These are phyloP conservation scores for Saccharum officinarum DNA, from an alignment of 176 grass and related monocot genomes.

Conservation along the genomic window DNA sequence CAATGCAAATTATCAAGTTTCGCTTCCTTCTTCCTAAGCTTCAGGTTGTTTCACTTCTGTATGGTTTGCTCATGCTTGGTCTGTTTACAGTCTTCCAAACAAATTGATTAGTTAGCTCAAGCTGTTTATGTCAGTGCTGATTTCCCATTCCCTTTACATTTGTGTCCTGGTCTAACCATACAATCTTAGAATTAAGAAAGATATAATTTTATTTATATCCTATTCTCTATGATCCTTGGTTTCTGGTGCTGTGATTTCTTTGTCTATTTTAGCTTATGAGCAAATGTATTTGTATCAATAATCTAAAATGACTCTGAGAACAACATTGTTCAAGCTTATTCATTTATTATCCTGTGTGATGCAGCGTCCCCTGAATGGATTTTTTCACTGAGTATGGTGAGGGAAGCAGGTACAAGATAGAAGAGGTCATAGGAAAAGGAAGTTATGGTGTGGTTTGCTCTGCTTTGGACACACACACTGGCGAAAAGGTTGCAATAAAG, in stretches of 20 bases:
- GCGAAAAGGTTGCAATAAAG: conserved; percentile 74
- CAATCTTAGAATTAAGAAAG: not conserved
- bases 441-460: conserved; percentile 86
- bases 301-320: not conserved
- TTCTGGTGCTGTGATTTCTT: not conserved
- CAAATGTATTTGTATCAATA: not conserved
- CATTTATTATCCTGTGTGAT: not conserved
- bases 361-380: conserved; percentile 46
- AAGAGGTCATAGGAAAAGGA: conserved; percentile 84
- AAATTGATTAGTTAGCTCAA: not conserved
- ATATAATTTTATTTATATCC: not conserved
- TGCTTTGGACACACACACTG: conserved; percentile 57
- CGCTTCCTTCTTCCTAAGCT: not conserved
- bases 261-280: not conserved
- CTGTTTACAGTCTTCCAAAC: not conserved
- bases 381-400: conserved; percentile 85
- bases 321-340: not conserved
- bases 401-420: conserved; percentile 69
- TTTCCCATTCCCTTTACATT: not conserved
- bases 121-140: not conserved
- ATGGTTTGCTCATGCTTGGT: not conserved
- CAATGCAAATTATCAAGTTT: not conserved
- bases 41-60: not conserved
- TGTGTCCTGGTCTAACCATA: not conserved
- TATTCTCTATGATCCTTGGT: not conserved